Base-by-base conservation (phyloP, 352 stramenopile species). In the Aphanomyces cochlioides region DNA sequence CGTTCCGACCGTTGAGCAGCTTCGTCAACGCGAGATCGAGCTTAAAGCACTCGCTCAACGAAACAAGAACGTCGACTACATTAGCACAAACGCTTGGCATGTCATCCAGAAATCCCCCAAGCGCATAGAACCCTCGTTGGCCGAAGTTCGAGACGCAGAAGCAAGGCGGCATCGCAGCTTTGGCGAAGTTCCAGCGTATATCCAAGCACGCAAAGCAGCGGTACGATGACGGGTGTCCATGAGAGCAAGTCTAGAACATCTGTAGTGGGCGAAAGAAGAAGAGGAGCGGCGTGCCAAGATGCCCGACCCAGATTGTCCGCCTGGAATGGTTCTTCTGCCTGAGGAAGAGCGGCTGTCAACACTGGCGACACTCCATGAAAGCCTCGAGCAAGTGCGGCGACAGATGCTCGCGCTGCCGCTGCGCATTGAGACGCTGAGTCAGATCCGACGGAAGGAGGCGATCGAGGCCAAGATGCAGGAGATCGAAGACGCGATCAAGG, bases 401-500 rank as follows among this genome's bases (percentile, higher is more conserved):
- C 85, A 95, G 47, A 81, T 97, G 66, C 90, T 86, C 65, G 45
- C 73, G 28, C 64, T 97, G 57, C 90, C 90, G 37, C 76, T 97
- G 10, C 84, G 89, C 17, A 87, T 96, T 39, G 87, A 97, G 65
- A 96, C 89, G 1, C 76, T 85, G 10, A 87, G 78, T 21, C 85
- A 96, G 74, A 88, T 88, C 17, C 83, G 85, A 36, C 78, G 83
- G 48, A 94, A 96, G 72, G 84, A 90, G 41, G 85, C 86, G 43
- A 72, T 97, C 3, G 87, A 96, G 48, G 71, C 75, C 17, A 92
- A 93, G 59, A 72, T 96, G 15, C 84, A 85, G 66, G 90, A 97
- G 68, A 96, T 97, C 53, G 90, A 97, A 39, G 85, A 93, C 58
- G 90, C 90, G 21, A 95, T 97, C 74, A 85, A 83, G 38, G 87